These are phyloP conservation scores for Desmodesmus armatus DNA, from an alignment of 139 green algal species.

Conservation along the genomic window DNA sequence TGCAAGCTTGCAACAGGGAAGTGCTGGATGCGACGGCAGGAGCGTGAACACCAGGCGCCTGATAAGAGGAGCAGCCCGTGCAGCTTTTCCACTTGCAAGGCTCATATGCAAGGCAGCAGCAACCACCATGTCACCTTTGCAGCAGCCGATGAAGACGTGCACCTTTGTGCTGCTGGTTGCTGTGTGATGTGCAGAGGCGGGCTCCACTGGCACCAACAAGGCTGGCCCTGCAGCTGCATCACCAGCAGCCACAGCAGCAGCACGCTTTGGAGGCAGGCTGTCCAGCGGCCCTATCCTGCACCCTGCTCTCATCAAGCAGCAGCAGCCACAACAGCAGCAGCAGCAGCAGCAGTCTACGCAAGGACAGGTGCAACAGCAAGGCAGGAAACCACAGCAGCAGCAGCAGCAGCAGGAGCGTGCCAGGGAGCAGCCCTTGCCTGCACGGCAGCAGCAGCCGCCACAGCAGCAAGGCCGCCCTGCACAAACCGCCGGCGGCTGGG, in stretches of 20 bases:
- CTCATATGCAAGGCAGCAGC: too few species aligned
- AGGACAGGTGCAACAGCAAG: too few species aligned
- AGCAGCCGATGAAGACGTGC: too few species aligned
- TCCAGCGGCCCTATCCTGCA: not conserved
- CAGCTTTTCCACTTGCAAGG: not conserved
- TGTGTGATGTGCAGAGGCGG: conserved; percentile 5
- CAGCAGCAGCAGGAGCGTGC: not conserved
- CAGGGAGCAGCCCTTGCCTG: not conserved
- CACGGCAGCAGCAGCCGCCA: not conserved
- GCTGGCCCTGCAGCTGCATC: not conserved
- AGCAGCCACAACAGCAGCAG: not conserved
- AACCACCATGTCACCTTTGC: not conserved
- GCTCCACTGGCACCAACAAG: not conserved
- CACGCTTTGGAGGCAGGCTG: not conserved
- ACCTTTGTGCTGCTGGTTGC: not conserved
- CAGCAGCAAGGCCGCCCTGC: not conserved
- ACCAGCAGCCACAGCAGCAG: conserved; percentile 4
- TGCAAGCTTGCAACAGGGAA: too few species aligned
- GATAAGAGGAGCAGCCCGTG: not conserved
- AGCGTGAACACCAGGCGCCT: too few species aligned
- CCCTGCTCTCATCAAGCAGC: not conserved
- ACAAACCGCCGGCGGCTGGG: too few species aligned
- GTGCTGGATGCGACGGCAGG: too few species aligned
- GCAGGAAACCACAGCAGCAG: conserved; percentile 21
- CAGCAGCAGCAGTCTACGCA: conserved; percentile 3